phyloP scores from a whole-genome alignment of 257 asterid species.

The Solanum tarijense region DNA sequence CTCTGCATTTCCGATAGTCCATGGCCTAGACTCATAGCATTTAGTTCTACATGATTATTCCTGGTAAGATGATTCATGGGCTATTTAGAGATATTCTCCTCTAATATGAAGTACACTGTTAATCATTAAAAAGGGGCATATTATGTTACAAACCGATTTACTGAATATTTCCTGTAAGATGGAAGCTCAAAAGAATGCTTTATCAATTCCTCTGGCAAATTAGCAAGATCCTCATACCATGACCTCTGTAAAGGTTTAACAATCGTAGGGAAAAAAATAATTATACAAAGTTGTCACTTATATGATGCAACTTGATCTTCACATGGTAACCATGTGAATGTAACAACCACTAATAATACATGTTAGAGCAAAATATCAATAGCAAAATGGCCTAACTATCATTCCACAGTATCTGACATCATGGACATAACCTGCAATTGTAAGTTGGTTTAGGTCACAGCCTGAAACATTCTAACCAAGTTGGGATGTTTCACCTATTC shows the following conservation, averaged over 20 bases:
- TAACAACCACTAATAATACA: background rate
- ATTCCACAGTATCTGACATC: background rate
- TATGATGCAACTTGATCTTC: background rate
- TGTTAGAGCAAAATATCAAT: background rate
- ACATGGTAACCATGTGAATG: background rate
- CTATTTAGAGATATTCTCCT: slow-evolving; percentile 12
- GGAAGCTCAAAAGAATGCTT: slow-evolving; percentile 48
- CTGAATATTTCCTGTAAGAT: slow-evolving; percentile 34
- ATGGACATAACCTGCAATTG: background rate
- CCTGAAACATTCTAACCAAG: background rate
- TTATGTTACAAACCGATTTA: background rate
- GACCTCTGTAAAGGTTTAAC: slow-evolving; percentile 35
- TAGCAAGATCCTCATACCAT: slow-evolving; percentile 22
- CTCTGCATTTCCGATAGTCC: slow-evolving; percentile 54
- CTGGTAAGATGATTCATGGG: slow-evolving; percentile 20
- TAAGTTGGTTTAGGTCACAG: background rate
- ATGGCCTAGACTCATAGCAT: slow-evolving; percentile 18
- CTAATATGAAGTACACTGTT: background rate
- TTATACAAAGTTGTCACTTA: background rate
- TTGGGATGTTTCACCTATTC: background rate
- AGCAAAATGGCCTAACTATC: background rate
- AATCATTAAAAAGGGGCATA: background rate
- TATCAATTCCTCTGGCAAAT: slow-evolving; percentile 24
- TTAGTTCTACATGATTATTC: slow-evolving; percentile 20
- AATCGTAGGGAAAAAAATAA: background rate